Base-by-base conservation (phyloP, 108 stramenopile species). In the Phaeodactylum tricornutum region DNA sequence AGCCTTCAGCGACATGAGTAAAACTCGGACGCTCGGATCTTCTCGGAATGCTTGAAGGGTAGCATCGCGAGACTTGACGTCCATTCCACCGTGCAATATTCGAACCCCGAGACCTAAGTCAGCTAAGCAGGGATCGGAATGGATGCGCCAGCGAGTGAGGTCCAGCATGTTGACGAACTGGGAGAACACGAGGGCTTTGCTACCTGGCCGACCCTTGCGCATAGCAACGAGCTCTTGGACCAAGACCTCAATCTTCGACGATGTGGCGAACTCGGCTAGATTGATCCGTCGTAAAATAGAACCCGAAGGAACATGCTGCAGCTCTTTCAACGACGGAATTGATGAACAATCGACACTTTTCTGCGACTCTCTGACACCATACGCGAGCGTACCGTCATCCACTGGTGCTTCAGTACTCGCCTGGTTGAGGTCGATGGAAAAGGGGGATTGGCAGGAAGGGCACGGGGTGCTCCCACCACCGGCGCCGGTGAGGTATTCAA, bases 161-260 rank as follows among this genome's bases (percentile, higher is more conserved):
- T 98, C 97, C 4, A 98, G 77, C 93, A 98, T 94, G 56, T 92
- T 95, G 12, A 96, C 94, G 69, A 96, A 98, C 66, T 97, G 93
- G 11, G 81, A 87, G 58, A 99, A 99, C 0, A 99, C 96, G 29
- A 99, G 85, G 2, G 95, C 95, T 68, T 99, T 99, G 57, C 74
- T 76, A 9, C 94, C 91, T 1, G 87, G 90, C 50, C 93, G 92
- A n/a, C 62, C 61, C 39, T 64, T 54, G 22, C 87, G 69, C 94
- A 96, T 95, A 17, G 44, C 49, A 25, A 94, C 69, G 7, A 99
- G 63, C 53, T 95, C 95, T 56, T 94, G 59, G 25, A 94, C 74
- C 21, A 98, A 51, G 0, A 96, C 96, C 70, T 98, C 96, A 55
- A 99, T 85, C 58, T 99, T 99, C 0, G 84, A 82, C 15, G 88